phyloP scores from a whole-genome alignment of 1,139 yeast species.

The Lodderomyces theae region DNA sequence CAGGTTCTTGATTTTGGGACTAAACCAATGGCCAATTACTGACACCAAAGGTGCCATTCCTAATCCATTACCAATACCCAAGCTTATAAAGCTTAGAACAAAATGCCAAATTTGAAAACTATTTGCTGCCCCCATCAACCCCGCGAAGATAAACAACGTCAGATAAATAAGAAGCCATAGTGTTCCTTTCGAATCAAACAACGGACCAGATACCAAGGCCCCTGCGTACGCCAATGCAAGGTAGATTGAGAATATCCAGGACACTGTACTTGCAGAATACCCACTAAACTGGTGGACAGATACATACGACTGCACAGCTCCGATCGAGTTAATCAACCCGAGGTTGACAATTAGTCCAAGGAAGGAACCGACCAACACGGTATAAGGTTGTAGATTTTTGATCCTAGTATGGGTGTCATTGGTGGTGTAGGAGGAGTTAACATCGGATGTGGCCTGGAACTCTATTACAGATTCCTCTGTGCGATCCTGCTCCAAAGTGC shows the following conservation, averaged over 20 bases:
- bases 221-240: slow-evolving; percentile 55
- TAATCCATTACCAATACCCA: slow-evolving; percentile 57
- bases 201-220: slow-evolving; percentile 47
- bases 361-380: slow-evolving; percentile 63
- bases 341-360: slow-evolving; percentile 55
- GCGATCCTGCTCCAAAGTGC: neutral
- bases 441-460: neutral
- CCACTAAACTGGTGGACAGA: slow-evolving; percentile 49
- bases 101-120: slow-evolving; percentile 52
- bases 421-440: neutral
- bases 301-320: slow-evolving; percentile 63
- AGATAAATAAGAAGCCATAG: slow-evolving; percentile 43
- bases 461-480: neutral
- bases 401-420: neutral
- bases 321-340: slow-evolving; percentile 62
- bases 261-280: slow-evolving; percentile 44
- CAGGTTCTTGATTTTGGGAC: slow-evolving; percentile 9
- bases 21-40: slow-evolving; percentile 59
- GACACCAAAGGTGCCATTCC: slow-evolving; percentile 58
- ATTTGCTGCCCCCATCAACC: slow-evolving; percentile 51
- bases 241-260: slow-evolving; percentile 70
- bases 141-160: slow-evolving; percentile 40
- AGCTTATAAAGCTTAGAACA: slow-evolving; percentile 48
- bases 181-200: slow-evolving; percentile 51
- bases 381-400: slow-evolving; percentile 41